Evolutionary conservation across 768 basidiomycete genomes (phyloP), one percentile per base, ranked within the genome.

Genomic region (Boletus eberwhitei): DNA sequence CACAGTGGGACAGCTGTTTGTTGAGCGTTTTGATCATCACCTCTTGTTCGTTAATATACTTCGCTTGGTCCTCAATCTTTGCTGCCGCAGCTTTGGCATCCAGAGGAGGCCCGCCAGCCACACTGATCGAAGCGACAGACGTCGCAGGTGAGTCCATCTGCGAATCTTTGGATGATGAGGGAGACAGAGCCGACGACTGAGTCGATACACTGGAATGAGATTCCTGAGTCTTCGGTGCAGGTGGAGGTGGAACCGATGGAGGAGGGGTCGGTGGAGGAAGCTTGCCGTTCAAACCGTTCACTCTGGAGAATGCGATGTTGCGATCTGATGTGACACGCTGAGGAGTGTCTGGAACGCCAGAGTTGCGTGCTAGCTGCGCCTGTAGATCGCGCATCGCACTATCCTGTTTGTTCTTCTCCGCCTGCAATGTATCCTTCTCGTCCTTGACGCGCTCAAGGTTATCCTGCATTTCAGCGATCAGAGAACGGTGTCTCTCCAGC

Each of bases 11-110:
- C 45, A 97, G 70, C 71, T 94, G 93, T 71, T 96, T 94, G 72
- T 93, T 94, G 58, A 97, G 80, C 22, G 90, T 93, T 73, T 91
- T 90, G 75, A 96, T 91, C 88, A 93, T 94, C 48, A 79, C 82
- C 61, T 92, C 88, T 66, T 92, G 88, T 75, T 95, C 93, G 13
- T 84, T 88, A 36, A 93, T 74, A 43, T 81, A 84, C 63, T 87
- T 88, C 19, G 81, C 70, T 70, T 90, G 89, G 57, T 88, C 83
- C 64, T 90, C 89, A 8, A 93, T 62, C 64, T 82, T 83, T 40
- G 71, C 74, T 2, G 72, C 60, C 6, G 81, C 54, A 14, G 59
- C 45, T 70, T 90, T 91, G 41, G 75, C 53, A 62, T 92, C 90
- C 17, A 75, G 64, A 17, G 74, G 65, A 16, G 73, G 36, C 21